Conservation (phyloP, 2,329 filamentous ascomycete species). For the Dothistroma pini region DNA sequence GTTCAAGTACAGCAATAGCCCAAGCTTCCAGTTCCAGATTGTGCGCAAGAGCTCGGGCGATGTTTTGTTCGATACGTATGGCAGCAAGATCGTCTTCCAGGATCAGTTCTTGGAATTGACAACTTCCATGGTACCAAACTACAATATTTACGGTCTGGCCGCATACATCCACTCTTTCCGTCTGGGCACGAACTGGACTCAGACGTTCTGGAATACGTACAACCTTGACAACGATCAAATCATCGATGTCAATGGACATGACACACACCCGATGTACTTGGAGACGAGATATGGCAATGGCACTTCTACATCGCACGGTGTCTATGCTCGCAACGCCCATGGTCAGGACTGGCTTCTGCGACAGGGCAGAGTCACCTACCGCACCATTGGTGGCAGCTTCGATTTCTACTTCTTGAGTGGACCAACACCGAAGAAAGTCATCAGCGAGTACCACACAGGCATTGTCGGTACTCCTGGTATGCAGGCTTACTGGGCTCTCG, state of each 20-base stretch:
- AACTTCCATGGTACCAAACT: constrained; percentile 28
- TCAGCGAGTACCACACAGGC: constrained; percentile 22
- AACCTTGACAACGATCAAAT: constrained; percentile 27
- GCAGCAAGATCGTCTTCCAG: constrained; percentile 32
- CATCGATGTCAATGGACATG: constrained; percentile 31
- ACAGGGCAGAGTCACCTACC: constrained; percentile 27
- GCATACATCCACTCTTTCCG: constrained; percentile 32
- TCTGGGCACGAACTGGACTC: constrained; percentile 32
- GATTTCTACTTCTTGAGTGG: constrained; percentile 76
- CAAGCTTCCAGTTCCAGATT: constrained; percentile 33
- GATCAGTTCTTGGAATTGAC: constrained; percentile 34
- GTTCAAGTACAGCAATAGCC: constrained; percentile 33
- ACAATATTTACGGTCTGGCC: constrained; percentile 34
- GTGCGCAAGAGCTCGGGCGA: constrained; percentile 25
- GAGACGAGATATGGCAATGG: constrained; percentile 32
- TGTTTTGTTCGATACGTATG: constrained; percentile 32
- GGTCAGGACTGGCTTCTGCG: constrained; percentile 35
- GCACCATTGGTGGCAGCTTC: constrained; percentile 41
- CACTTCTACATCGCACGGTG: constrained; percentile 28
- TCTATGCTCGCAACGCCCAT: constrained; percentile 35
- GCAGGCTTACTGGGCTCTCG: constrained; percentile 29
- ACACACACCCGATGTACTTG: constrained; percentile 34
- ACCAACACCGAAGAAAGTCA: constrained; percentile 21
- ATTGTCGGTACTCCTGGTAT: constrained; percentile 27
- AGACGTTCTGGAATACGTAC: constrained; percentile 31